Evolutionary conservation across 805 yeast species (phyloP), one percentile per base, ranked within the genome.

Genomic region (Wickerhamiella nectarea): DNA sequence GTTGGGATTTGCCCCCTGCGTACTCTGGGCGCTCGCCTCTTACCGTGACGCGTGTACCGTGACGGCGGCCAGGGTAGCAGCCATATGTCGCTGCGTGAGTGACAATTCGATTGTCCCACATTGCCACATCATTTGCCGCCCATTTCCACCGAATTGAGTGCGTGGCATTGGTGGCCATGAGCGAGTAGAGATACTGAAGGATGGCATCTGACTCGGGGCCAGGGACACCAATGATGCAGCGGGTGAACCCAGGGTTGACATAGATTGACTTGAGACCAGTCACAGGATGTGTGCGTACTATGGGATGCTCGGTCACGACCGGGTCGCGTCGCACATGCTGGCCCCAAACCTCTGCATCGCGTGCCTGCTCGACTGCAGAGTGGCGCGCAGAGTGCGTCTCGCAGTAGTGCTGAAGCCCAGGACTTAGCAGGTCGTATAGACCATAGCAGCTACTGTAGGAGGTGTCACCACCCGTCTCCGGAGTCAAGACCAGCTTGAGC

Each of bases 191-290:
- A 54, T 78, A 74, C 41, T 70, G 61, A 52, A 82, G 65, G 46
- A 83, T 62, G 20, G 64, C 66, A 44, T 75, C 78, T 24, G 80
- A 73, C 62, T 82, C 93, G 52, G 78, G 83, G 38, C 71, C 69
- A 63, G 80, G 81, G 58, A 81, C 66, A 35, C 83, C 91, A 20
- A 76, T 73, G 50, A 82, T 78, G 52, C 73, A 68, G 55, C 80
- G 71, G 12, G 80, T 69, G 61, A 80, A 80, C 37, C 70, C 66
- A 44, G 71, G 66, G 60, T 76, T 76, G 33, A 74, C 71, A 49
- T 61, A 75, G 49, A 75, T 62, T 2, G 76, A 63, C 56, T 75
- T 76, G 71, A 73, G 67, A 36, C 78, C 79, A 29, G 80, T 75
- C 11, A 71, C 78, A 7, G 82, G 81, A 52, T 77, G 75, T 36